Conservation (phyloP, 2,329 filamentous ascomycete species). For the Phialemoniopsis sp. region DNA sequence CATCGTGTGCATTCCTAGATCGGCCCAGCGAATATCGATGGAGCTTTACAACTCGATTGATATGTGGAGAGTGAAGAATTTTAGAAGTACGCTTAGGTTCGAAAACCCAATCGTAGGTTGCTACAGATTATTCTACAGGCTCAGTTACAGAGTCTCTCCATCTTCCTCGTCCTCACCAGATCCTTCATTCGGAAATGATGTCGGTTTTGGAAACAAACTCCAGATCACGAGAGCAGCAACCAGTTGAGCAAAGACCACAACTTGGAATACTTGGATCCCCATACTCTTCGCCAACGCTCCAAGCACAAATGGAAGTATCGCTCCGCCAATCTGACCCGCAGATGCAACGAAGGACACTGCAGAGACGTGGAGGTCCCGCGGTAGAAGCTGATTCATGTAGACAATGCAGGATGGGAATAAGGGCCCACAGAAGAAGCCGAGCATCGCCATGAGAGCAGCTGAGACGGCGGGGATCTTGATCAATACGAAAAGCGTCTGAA, state of each 20-base stretch:
- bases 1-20: too few relatives aligned
- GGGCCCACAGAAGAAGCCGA: constrained; percentile 78
- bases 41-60: too few relatives aligned
- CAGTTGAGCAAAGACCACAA: constrained; percentile 18
- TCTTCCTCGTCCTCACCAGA: too few relatives aligned
- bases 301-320: constrained; percentile 35
- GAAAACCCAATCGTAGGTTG: too few relatives aligned
- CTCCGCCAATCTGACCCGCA: constrained; percentile 37
- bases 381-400: constrained; percentile 27
- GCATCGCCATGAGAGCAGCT: constrained; percentile 64
- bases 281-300: constrained; percentile 30
- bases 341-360: constrained; percentile 38
- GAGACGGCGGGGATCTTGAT: constrained; percentile 74
- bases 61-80: too few relatives aligned
- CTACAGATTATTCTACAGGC: too few relatives aligned
- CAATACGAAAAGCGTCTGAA: constrained; percentile 76
- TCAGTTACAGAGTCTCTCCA: too few relatives aligned
- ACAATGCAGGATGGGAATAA: constrained; percentile 53
- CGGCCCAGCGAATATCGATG: too few relatives aligned
- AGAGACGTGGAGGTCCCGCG: constrained; percentile 30
- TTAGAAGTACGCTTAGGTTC: too few relatives aligned
- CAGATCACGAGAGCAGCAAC: constrained; percentile 10
- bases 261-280: constrained; percentile 30
- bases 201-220: constrained; percentile 5
- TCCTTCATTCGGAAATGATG: too few relatives aligned